These are phyloP conservation scores for Adansonia gregorii DNA, from an alignment of 441 rosid genomes.

Conservation along the genomic window DNA sequence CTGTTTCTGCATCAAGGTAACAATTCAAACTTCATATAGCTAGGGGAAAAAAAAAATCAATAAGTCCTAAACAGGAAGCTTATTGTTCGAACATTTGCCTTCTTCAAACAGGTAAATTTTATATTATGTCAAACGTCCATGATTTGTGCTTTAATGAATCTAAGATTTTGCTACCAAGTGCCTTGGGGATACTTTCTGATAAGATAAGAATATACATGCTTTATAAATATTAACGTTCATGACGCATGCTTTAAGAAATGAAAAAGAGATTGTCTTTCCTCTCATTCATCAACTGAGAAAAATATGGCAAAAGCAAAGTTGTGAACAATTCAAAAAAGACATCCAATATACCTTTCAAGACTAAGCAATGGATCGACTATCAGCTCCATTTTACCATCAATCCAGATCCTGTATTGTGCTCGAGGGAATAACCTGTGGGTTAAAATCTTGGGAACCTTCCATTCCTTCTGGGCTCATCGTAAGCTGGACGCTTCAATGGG, in stretches of 20 bases:
- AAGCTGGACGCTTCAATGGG: constrained; percentile 75
- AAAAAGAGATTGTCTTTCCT: background rate
- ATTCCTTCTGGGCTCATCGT: constrained; percentile 95
- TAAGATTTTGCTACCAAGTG: background rate
- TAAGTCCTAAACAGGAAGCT: background rate
- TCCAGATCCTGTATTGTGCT: constrained; percentile 96
- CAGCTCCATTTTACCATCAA: constrained; percentile 98
- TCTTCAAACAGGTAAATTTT: background rate
- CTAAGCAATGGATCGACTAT: constrained; percentile 83
- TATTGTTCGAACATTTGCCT: background rate
- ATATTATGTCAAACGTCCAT: background rate
- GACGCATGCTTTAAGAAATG: background rate
- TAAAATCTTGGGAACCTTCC: constrained; percentile 91
- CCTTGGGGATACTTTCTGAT: too few relatives aligned
- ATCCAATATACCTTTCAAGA: constrained; percentile 70
- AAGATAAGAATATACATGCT: background rate
- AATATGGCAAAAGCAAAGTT: background rate
- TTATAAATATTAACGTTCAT: background rate
- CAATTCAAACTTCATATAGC: constrained; percentile 12
- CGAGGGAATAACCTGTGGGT: constrained; percentile 95
- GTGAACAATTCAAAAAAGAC: background rate
- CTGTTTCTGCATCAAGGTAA: constrained; percentile 10
- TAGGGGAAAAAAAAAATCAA: background rate
- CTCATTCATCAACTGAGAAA: background rate
- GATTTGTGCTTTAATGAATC: background rate